phyloP scores from a whole-genome alignment of 2,329 filamentous ascomycete genomes.

The Neofusicoccum umdonicola region DNA sequence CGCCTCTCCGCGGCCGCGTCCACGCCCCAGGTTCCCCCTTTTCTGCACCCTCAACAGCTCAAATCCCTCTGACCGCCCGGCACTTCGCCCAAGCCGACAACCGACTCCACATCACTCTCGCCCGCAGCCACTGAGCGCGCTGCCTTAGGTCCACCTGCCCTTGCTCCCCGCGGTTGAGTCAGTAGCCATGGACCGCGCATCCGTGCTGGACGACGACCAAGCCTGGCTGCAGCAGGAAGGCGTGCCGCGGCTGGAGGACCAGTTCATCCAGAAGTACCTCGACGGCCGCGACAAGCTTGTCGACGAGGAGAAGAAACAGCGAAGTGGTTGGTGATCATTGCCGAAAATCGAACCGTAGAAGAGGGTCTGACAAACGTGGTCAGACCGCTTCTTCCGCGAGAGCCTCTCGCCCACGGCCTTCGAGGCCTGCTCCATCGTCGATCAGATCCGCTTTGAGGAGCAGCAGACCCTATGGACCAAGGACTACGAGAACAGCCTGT shows the following conservation, averaged over 20 bases:
- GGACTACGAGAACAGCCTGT: conserved; percentile 67
- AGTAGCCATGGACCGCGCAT: conserved; percentile 13
- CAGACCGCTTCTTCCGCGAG: conserved; percentile 69
- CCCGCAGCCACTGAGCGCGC: conserved; percentile 11
- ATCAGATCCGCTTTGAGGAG: conserved; percentile 75
- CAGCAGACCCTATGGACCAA: conserved; percentile 73
- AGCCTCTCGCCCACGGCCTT: conserved; percentile 75
- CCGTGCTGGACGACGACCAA: conserved; percentile 28
- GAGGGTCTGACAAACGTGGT: conserved; percentile 27
- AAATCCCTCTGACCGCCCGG: conserved; percentile 15
- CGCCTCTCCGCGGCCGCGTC: background rate
- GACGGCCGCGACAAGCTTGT: conserved; percentile 73
- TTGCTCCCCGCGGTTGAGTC: background rate
- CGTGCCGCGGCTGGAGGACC: conserved; percentile 54
- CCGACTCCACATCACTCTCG: conserved; percentile 4
- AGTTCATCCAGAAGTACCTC: conserved; percentile 80
- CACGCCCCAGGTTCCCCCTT: conserved; percentile 2
- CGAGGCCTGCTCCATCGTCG: conserved; percentile 76
- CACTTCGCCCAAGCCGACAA: background rate
- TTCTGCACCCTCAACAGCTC: conserved; percentile 13
- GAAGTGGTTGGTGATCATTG: conserved; percentile 62
- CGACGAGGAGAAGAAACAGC: conserved; percentile 73
- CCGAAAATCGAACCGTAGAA: conserved; percentile 3
- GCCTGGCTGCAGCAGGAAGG: conserved; percentile 43
- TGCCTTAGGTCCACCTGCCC: background rate